Conservation (phyloP, 192 early-diverging fungal genomes). For the Spinellus fusiger region DNA sequence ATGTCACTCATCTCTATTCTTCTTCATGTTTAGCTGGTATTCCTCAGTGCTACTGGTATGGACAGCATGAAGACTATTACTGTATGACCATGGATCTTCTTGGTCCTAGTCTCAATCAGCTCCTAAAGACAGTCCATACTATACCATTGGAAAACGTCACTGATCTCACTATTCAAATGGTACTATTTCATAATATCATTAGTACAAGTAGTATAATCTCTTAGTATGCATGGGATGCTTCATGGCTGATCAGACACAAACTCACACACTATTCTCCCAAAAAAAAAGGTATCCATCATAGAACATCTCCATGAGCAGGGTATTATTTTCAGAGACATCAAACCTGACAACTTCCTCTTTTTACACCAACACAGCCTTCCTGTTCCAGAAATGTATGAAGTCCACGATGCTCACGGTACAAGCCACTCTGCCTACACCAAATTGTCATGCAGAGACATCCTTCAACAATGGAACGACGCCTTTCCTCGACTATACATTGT, state of each 20-base stretch:
- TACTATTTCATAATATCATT: no score
- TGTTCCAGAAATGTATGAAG: slow-evolving; percentile 12
- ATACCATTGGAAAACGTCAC: slow-evolving; percentile 39
- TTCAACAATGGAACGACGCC: slow-evolving; percentile 12
- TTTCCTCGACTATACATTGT: slow-evolving; percentile 45
- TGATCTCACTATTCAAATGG: slow-evolving; percentile 51
- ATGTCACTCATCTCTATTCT: not conserved
- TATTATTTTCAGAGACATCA: slow-evolving; percentile 68
- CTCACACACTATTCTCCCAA: not conserved
- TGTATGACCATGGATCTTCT: slow-evolving; percentile 51
- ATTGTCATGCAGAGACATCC: slow-evolving; percentile 16
- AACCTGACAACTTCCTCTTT: slow-evolving; percentile 77
- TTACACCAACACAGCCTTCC: slow-evolving; percentile 8
- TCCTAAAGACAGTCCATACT: slow-evolving; percentile 34
- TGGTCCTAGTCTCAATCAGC: slow-evolving; percentile 46
- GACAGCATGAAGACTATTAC: slow-evolving; percentile 40
- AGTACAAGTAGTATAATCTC: no score
- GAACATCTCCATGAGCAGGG: slow-evolving; percentile 34
- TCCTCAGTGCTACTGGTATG: slow-evolving; percentile 49
- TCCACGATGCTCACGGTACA: slow-evolving; percentile 6
- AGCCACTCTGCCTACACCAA: not conserved
- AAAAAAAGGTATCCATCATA: slow-evolving; percentile 21
- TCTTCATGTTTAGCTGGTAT: slow-evolving; percentile 38
- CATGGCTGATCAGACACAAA: not conserved
- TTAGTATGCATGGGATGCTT: not conserved